These are phyloP conservation scores for Amanita pallidorosea DNA, from an alignment of 768 basidiomycete genomes.

Conservation along the genomic window DNA sequence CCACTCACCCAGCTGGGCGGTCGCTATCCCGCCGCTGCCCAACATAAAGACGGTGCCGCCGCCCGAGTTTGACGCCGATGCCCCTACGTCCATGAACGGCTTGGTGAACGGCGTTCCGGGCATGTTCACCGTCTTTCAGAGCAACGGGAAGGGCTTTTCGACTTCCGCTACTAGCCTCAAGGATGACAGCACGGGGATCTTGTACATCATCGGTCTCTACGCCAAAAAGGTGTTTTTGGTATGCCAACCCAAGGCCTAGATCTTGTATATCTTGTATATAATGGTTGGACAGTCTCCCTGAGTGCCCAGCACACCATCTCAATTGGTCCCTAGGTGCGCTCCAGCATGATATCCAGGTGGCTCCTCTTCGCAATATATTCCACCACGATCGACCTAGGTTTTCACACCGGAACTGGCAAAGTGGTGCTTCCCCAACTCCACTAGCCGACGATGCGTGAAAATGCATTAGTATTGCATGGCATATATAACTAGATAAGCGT, in stretches of 20 bases:
- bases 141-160: constrained; percentile 52
- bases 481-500: too few species aligned
- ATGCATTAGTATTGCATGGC: too few species aligned
- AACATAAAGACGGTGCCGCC: constrained; percentile 3
- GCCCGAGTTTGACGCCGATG: constrained; percentile 26
- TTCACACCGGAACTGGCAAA: too few species aligned
- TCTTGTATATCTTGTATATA: too few species aligned
- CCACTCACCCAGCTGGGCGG: constrained; percentile 52
- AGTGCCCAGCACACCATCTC: too few species aligned
- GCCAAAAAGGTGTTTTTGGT: constrained; percentile 40
- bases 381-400: too few species aligned
- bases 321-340: too few species aligned
- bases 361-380: too few species aligned
- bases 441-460: too few species aligned
- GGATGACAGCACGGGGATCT: constrained; percentile 33
- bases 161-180: constrained; percentile 41
- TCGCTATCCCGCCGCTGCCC: constrained; percentile 26
- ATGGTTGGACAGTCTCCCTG: too few species aligned
- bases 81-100: constrained; percentile 35
- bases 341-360: too few species aligned
- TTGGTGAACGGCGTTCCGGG: constrained; percentile 25
- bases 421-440: too few species aligned
- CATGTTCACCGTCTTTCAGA: constrained; percentile 62
- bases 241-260: constrained; percentile 17
- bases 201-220: constrained; percentile 54